Evolutionary conservation across 1,284 basidiomycete genomes (phyloP), one percentile per base, ranked within the genome.

Genomic region (Hypsizygus ulmarius): DNA sequence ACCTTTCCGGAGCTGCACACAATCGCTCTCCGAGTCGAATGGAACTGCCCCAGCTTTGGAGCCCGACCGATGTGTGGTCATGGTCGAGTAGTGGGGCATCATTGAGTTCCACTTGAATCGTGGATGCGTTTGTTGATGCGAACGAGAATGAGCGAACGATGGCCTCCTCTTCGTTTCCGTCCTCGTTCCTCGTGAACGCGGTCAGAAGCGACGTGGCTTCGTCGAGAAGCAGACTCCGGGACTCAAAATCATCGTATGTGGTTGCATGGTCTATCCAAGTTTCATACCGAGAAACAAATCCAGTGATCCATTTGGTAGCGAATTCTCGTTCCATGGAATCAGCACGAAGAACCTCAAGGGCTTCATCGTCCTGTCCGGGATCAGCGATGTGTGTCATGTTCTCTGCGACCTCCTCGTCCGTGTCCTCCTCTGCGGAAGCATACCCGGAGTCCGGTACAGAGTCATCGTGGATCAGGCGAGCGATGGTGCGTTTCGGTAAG

Each of bases 31-130:
- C 84, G 16, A 96, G 76, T 15, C 91, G 67, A 58, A 93, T 90
- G 3, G 87, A 81, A 54, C 83, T 84, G 3, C 84, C 90, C 91
- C 92, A 94, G 54, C 89, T 93, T 66, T 95, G 92, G 30, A 94
- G 73, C 1, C 93, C 91, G 38, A 93, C 90, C 10, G 79, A 81
- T 8, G 89, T 87, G 63, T 93, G 88, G 63, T 93, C 90, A 15
- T 75, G 69, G 29, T 65, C 72, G 5, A 78, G 72, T 37, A 93
- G 73, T 1, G 88, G 81, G 2, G 84, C 90, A 59, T 94, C 91
- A 62, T 90, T 89, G 25, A 93, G 71, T 55, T 86, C 78, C 38
- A 93, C 75, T 1, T 61, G 59, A 18, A 84, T 55, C 11, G 51
- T 39, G 10, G 8, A 8, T 7, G 39, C 47, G 25, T 39, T 37